Percentiles rank a stretch among this genome's conserved stretches.
Conservation (phyloP, 805 yeast genomes). For the Blastobotrys mokoenaii region DNA sequence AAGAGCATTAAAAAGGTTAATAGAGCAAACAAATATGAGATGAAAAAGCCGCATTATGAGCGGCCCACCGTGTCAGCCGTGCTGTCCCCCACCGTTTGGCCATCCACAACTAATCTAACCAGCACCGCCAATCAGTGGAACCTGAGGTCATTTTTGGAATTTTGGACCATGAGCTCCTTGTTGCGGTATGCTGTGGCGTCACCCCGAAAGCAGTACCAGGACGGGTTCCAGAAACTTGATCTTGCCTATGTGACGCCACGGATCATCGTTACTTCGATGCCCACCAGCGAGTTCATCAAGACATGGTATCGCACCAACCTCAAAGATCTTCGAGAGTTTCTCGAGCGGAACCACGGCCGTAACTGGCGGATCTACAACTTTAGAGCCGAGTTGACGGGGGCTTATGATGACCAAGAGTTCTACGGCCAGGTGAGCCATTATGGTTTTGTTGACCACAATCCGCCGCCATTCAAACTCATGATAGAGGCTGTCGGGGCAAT, state of each 20-base stretch:
- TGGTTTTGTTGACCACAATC: conserved; percentile 73
- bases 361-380: conserved; percentile 73
- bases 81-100: neutral
- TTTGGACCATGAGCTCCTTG: conserved; percentile 9
- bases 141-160: no score
- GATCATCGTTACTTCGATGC: conserved; percentile 70
- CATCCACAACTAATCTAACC: neutral
- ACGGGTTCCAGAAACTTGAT: conserved; percentile 40
- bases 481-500: conserved; percentile 39
- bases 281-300: conserved; percentile 40
- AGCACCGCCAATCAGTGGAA: no score
- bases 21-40: neutral
- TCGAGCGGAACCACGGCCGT: conserved; percentile 38
- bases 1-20: conserved; percentile 3
- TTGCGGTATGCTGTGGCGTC: conserved; percentile 24
- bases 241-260: conserved; percentile 57
- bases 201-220: conserved; percentile 25
- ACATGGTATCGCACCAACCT: conserved; percentile 46
- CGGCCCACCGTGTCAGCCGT: neutral
- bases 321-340: conserved; percentile 39
- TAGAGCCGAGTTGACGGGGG: conserved; percentile 45
- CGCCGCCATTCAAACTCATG: conserved; percentile 56
- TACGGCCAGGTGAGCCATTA: conserved; percentile 30
- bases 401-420: conserved; percentile 32
- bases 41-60: no score